phyloP scores from a whole-genome alignment of 1,139 yeast species.

The Candida smagusa region DNA sequence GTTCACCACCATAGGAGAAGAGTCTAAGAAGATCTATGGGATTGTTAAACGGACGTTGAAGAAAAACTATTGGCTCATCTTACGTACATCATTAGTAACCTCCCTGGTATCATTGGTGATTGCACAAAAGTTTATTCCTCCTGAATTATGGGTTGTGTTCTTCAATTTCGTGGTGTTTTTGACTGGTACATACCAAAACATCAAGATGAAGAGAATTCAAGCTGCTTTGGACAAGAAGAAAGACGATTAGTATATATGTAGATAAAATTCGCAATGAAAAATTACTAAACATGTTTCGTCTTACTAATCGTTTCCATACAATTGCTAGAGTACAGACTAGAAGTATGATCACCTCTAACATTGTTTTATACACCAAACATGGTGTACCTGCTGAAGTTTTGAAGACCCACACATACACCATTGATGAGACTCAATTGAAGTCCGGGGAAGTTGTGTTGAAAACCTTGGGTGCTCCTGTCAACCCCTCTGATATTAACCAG shows the following conservation, averaged over 20 bases:
- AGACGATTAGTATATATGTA: slow-evolving; percentile 2
- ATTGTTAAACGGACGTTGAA: slow-evolving; percentile 39
- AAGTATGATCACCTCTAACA: slow-evolving; percentile 52
- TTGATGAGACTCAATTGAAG: slow-evolving; percentile 43
- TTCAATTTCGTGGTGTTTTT: slow-evolving; percentile 72
- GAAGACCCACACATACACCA: slow-evolving; percentile 48
- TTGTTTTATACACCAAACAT: slow-evolving; percentile 54
- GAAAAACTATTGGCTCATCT: slow-evolving; percentile 52
- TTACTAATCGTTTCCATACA: background rate
- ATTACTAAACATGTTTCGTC: background rate
- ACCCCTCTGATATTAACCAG: slow-evolving; percentile 90
- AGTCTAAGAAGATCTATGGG: slow-evolving; percentile 17
- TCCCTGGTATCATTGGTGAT: slow-evolving; percentile 59
- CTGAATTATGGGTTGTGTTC: slow-evolving; percentile 82
- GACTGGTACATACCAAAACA: slow-evolving; percentile 76
- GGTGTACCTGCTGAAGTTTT: slow-evolving; percentile 62
- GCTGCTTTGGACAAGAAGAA: slow-evolving; percentile 10
- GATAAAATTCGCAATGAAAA: background rate
- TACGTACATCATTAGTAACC: slow-evolving; percentile 62
- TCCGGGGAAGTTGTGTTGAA: slow-evolving; percentile 51
- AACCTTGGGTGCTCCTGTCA: slow-evolving; percentile 83
- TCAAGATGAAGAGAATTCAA: slow-evolving; percentile 51
- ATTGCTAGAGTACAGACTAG: slow-evolving; percentile 16
- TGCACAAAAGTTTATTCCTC: slow-evolving; percentile 74
- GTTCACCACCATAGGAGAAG: slow-evolving; percentile 11